Conservation (phyloP, 208 protist genomes). For the Crithidia fasciculata region DNA sequence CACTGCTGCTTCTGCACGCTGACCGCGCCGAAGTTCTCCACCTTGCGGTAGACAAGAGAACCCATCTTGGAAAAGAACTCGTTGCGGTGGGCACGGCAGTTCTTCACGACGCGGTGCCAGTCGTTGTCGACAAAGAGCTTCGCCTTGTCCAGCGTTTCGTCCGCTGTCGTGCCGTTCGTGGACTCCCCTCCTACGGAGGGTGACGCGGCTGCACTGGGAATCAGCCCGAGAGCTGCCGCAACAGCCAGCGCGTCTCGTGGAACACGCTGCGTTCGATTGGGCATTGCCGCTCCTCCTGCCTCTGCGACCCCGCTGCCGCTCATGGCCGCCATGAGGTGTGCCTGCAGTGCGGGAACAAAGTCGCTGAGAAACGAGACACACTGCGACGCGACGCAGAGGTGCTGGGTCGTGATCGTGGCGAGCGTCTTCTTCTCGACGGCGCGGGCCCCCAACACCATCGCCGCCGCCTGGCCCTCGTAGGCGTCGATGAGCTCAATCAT, state of each 20-base stretch:
- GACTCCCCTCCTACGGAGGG: background rate
- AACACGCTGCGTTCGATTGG: background rate
- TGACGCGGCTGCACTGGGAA: background rate
- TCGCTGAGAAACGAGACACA: conserved; percentile 75
- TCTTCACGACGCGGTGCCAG: conserved; percentile 54
- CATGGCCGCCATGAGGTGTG: conserved; percentile 21
- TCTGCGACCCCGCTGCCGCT: conserved; percentile 1
- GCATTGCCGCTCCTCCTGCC: background rate
- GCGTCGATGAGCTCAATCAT: conserved; percentile 81
- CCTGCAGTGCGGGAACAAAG: conserved; percentile 67
- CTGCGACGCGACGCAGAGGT: conserved; percentile 89
- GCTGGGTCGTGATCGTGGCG: conserved; percentile 78
- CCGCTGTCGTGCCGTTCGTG: background rate
- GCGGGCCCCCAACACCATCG: conserved; percentile 80
- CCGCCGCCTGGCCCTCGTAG: conserved; percentile 76
- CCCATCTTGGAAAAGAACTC: conserved; percentile 78
- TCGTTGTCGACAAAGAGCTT: conserved; percentile 65
- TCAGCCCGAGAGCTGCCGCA: conserved; percentile 28
- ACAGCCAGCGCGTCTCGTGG: conserved; percentile 24
- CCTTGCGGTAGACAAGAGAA: conserved; percentile 70
- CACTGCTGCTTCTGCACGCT: conserved; percentile 50
- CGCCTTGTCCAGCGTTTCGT: conserved; percentile 2
- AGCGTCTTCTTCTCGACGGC: conserved; percentile 82
- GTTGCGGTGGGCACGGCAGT: conserved; percentile 62
- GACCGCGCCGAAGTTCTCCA: conserved; percentile 56